These are phyloP conservation scores for Pestalotiopsis sp. DNA, from an alignment of 2,329 filamentous ascomycete genomes.

Conservation along the genomic window DNA sequence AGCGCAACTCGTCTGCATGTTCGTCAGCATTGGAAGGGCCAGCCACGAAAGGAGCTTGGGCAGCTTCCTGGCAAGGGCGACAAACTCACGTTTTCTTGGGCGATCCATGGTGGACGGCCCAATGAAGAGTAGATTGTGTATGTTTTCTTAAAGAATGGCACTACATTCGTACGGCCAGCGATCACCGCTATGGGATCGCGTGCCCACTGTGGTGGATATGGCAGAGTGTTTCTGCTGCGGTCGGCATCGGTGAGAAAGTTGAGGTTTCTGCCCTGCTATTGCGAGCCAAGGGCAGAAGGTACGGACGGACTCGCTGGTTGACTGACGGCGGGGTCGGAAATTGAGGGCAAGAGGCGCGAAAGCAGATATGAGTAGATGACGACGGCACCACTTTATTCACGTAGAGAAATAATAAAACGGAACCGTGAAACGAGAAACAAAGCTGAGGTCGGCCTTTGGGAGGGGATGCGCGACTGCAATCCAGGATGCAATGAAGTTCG, in stretches of 20 bases:
- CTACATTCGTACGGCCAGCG: slow-evolving; percentile 48
- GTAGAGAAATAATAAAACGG: neutral
- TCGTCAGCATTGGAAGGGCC: slow-evolving; percentile 1
- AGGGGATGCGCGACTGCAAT: neutral
- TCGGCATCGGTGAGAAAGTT: slow-evolving; percentile 41
- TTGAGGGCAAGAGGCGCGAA: slow-evolving; percentile 1
- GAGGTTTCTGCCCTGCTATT: slow-evolving; percentile 11
- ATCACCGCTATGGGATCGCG: slow-evolving; percentile 47
- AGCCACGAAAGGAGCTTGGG: neutral
- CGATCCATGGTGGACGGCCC: slow-evolving; percentile 61
- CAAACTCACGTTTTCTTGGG: slow-evolving; percentile 61
- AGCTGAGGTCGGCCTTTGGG: neutral
- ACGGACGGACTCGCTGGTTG: neutral
- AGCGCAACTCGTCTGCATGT: slow-evolving; percentile 79
- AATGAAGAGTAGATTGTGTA: slow-evolving; percentile 30
- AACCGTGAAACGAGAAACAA: neutral
- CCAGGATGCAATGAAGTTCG: slow-evolving; percentile 4
- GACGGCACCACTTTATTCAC: neutral
- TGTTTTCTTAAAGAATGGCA: slow-evolving; percentile 28
- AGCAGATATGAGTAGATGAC: neutral
- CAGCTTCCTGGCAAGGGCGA: slow-evolving; percentile 2
- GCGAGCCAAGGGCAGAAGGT: slow-evolving; percentile 15
- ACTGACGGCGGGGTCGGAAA: slow-evolving; percentile 13
- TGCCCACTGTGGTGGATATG: slow-evolving; percentile 42
- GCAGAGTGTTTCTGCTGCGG: slow-evolving; percentile 43